phyloP scores from a whole-genome alignment of 2,329 filamentous ascomycete species.

The Emergomyces pasteurianus region DNA sequence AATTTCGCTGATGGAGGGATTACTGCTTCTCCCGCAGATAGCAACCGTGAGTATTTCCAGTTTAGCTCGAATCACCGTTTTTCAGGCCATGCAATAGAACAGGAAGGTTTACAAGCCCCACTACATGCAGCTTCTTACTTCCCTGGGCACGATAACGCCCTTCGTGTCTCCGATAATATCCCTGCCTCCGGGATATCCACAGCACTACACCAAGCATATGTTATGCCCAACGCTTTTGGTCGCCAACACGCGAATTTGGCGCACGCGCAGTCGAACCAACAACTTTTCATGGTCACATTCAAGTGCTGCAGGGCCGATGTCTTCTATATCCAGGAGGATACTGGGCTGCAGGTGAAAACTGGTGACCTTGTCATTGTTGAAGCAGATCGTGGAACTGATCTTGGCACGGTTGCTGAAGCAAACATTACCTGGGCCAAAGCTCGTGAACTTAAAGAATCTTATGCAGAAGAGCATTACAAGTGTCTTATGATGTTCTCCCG shows the following conservation, averaged over 20 bases:
- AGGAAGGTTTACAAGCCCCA: constrained; percentile 28
- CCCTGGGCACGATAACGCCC: constrained; percentile 24
- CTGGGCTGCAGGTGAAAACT: constrained; percentile 75
- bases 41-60: constrained; percentile 32
- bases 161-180: constrained; percentile 22
- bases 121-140: constrained; percentile 35
- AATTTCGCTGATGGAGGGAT: constrained; percentile 26
- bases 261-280: constrained; percentile 31
- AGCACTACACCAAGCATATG: constrained; percentile 29
- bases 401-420: constrained; percentile 81
- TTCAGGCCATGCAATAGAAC: constrained; percentile 22
- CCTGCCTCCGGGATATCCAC: constrained; percentile 22
- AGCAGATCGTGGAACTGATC: constrained; percentile 87
- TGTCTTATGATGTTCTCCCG: constrained; percentile 99
- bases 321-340: constrained; percentile 94
- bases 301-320: constrained; percentile 93
- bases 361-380: constrained; percentile 96
- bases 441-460: constrained; percentile 80
- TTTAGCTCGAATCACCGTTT: constrained; percentile 23
- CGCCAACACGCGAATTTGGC: constrained; percentile 26
- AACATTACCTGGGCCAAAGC: constrained; percentile 81
- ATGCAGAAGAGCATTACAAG: constrained; percentile 89
- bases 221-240: constrained; percentile 26
- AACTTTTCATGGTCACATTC: constrained; percentile 81
- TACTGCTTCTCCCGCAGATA: constrained; percentile 26